phyloP scores from a whole-genome alignment of 768 basidiomycete species.

The Leccinum variicolor region DNA sequence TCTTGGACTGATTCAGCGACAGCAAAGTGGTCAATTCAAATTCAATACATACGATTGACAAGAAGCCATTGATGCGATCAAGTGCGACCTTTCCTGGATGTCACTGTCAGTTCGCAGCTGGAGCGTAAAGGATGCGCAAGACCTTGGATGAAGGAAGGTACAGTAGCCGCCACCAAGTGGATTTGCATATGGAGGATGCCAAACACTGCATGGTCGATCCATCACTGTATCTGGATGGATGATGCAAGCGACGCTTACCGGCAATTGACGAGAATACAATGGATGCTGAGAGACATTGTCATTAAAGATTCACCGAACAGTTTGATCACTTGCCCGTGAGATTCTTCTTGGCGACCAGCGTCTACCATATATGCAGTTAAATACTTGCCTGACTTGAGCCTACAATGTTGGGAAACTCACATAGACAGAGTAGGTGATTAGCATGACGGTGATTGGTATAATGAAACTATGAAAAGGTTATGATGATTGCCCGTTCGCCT shows the following conservation, averaged over 20 bases:
- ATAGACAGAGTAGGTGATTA: slow-evolving; percentile 59
- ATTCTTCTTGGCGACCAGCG: slow-evolving; percentile 1
- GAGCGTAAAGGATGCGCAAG: slow-evolving; percentile 23
- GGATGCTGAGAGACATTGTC: slow-evolving; percentile 1
- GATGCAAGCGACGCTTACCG: background rate
- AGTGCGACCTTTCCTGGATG: slow-evolving; percentile 15
- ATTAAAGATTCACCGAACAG: background rate
- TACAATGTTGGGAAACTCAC: slow-evolving; percentile 34
- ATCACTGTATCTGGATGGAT: background rate
- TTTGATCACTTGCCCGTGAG: slow-evolving; percentile 6
- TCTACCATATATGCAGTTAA: background rate
- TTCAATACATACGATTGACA: background rate
- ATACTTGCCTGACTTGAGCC: background rate
- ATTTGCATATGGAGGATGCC: slow-evolving; percentile 1
- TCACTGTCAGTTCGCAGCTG: background rate
- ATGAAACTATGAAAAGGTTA: slow-evolving; percentile 39
- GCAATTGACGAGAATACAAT: slow-evolving; percentile 8
- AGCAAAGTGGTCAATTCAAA: background rate
- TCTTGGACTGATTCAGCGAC: background rate
- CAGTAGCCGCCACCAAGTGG: background rate
- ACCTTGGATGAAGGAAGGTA: slow-evolving; percentile 9
- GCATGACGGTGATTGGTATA: slow-evolving; percentile 62
- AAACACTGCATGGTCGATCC: background rate
- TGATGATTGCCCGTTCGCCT: background rate
- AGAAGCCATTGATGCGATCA: slow-evolving; percentile 8